Percentiles rank a stretch among this genome's conserved stretches.
phyloP scores from a whole-genome alignment of 2,329 filamentous ascomycete genomes.

The Colletotrichum lentis region DNA sequence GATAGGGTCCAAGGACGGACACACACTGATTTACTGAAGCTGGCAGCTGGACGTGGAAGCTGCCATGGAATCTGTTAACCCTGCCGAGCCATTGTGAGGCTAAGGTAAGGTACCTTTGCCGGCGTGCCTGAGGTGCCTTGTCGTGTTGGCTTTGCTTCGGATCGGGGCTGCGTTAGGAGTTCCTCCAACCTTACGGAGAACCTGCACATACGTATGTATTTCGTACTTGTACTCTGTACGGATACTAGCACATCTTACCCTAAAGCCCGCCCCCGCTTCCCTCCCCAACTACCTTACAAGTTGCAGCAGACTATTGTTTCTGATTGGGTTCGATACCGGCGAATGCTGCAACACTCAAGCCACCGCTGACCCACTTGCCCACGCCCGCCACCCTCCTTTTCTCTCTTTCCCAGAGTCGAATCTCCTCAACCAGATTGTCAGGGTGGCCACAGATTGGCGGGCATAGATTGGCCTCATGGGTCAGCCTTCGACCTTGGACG shows the following conservation, averaged over 20 bases:
- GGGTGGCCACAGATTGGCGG: constrained; percentile 33
- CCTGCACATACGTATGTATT: too few relatives aligned
- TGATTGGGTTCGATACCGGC: constrained; percentile 35
- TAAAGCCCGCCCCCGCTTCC: not conserved
- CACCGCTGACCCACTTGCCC: constrained; percentile 21
- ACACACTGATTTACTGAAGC: not conserved
- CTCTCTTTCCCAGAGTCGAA: not conserved
- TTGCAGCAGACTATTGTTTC: constrained; percentile 39
- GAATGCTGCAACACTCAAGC: constrained; percentile 36
- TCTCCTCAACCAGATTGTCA: constrained; percentile 24
- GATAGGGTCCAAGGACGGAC: not conserved
- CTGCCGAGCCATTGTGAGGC: not conserved
- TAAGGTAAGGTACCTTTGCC: constrained; percentile 28
- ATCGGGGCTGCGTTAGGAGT: not conserved
- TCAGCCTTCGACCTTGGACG: constrained; percentile 21
- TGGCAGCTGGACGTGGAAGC: constrained; percentile 1
- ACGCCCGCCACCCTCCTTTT: constrained; percentile 23
- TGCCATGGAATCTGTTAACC: not conserved
- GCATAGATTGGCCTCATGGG: constrained; percentile 28
- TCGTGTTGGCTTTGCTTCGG: not conserved
- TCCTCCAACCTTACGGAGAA: not conserved
- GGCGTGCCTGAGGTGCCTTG: constrained; percentile 12
- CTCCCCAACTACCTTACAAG: not conserved
- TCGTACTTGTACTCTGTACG: too few relatives aligned
- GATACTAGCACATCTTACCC: not conserved